Base-by-base conservation (phyloP, 768 basidiomycete genomes). In the Phanerochaete sordida region DNA sequence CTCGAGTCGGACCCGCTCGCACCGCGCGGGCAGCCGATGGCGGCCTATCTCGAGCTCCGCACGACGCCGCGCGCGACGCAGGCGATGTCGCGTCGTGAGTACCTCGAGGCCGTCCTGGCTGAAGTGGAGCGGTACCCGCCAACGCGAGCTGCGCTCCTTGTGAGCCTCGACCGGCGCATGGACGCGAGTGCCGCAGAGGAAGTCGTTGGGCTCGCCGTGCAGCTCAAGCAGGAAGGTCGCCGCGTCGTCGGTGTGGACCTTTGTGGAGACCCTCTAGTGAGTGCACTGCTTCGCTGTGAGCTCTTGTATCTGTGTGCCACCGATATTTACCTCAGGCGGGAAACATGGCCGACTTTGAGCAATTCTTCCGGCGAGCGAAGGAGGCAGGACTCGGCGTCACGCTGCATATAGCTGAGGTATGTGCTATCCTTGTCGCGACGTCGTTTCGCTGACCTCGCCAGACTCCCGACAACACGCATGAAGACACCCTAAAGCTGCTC, bases 351-450 rank as follows among this genome's bases (percentile, higher is more conserved):
- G 64, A 66, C 2, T 86, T 89, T 61, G 75, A 70, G 19, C 73
- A 74, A 24, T 76, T 82, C 60, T 83, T 93, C 65, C 71, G 69
- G 12, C 72, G 75, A 48, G 90, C 82, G 1, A 84, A 81, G 58
- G 75, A 69, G 37, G 84, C 80, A 1, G 90, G 89, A 0, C 70
- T 94, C 8, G 80, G 85, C 1, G 65, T 92, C n/a, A 94, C 92
- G 0, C 69, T 93, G 37, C 92, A 94, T 70, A 86, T 93, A 54
- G 90, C 92, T 1, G 92, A 95, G 80, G 90, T 88, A 60, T n/a
- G 72, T 23, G 23, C 23, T 13, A 33, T 45, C 21, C 8, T 28
- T 0, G 15, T 23, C 37, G 0, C n/a, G 44, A 24, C 6, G 51
- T 11, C 57, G n/a, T 39, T 28, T 45, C 19, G 35, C 49, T 48